phyloP scores from a whole-genome alignment of 2,329 filamentous ascomycete genomes.

The Coniochaeta sp. region DNA sequence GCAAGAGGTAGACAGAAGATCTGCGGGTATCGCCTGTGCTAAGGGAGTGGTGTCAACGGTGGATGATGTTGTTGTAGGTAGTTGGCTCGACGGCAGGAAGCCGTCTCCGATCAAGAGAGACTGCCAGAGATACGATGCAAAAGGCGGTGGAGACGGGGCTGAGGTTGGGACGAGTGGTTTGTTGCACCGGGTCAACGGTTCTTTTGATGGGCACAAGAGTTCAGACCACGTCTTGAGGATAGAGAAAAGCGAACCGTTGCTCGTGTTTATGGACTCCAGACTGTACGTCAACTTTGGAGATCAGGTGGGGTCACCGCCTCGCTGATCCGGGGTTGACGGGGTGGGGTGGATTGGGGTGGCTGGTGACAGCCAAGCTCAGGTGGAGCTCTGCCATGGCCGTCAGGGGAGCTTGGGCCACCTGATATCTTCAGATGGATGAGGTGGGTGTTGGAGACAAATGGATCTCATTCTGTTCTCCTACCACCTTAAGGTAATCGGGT shows the following conservation, averaged over 20 bases:
- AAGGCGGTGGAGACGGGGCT: too few species aligned
- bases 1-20: background rate
- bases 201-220: background rate
- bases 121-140: background rate
- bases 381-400: background rate
- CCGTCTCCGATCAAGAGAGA: background rate
- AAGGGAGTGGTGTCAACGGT: too few species aligned
- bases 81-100: background rate
- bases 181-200: background rate
- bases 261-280: background rate
- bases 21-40: background rate
- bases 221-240: background rate
- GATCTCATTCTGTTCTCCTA: background rate
- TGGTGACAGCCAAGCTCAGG: background rate
- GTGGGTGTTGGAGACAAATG: background rate
- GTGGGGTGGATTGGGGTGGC: too few species aligned
- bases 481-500: background rate
- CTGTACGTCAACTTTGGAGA: slow-evolving; percentile 5
- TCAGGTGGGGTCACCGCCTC: background rate
- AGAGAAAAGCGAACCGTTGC: background rate
- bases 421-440: slow-evolving; percentile 5
- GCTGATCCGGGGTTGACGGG: too few species aligned
- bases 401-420: slow-evolving; percentile 12
- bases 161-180: background rate
- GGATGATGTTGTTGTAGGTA: too few species aligned